Evolutionary conservation across 139 green algal genomes (phyloP).

Genomic region (Gonium pectorale): DNA sequence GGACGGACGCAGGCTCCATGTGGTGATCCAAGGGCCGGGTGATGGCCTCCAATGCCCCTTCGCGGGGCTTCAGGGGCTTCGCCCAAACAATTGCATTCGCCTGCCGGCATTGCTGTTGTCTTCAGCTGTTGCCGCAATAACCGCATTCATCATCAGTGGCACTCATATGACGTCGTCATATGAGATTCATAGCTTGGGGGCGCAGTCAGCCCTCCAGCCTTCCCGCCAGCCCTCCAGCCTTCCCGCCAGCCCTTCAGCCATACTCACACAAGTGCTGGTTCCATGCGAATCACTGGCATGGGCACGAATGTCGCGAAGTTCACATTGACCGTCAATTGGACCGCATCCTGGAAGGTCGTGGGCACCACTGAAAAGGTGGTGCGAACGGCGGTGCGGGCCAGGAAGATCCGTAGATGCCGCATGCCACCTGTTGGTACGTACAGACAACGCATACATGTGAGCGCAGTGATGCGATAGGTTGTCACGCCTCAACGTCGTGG

Average conservation of each 20-base stretch:
- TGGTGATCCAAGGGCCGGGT: no score
- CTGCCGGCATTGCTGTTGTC: no score
- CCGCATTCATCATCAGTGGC: no score
- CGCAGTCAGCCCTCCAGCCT: background rate
- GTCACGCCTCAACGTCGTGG: no score
- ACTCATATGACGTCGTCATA: no score
- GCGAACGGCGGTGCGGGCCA: conserved; percentile 7
- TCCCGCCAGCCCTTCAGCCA: background rate
- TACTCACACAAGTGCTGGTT: background rate
- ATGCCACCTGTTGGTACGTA: conserved; percentile 8
- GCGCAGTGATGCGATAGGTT: no score
- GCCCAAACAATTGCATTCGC: no score
- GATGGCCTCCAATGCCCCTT: no score
- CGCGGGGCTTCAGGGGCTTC: no score
- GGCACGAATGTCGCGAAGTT: conserved; percentile 14
- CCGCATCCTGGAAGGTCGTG: conserved; percentile 23
- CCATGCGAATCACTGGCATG: conserved; percentile 15
- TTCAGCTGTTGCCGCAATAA: no score
- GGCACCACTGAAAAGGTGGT: conserved; percentile 7
- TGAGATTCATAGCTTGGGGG: background rate
- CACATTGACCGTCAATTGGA: background rate
- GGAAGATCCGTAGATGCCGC: conserved; percentile 12
- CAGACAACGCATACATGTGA: background rate
- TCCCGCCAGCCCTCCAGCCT: background rate
- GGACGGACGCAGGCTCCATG: no score